Percentiles rank a stretch among this genome's conserved stretches.
These are phyloP conservation scores for Meyerozyma carpophila DNA, from an alignment of 1,139 yeast genomes.

Conservation along the genomic window DNA sequence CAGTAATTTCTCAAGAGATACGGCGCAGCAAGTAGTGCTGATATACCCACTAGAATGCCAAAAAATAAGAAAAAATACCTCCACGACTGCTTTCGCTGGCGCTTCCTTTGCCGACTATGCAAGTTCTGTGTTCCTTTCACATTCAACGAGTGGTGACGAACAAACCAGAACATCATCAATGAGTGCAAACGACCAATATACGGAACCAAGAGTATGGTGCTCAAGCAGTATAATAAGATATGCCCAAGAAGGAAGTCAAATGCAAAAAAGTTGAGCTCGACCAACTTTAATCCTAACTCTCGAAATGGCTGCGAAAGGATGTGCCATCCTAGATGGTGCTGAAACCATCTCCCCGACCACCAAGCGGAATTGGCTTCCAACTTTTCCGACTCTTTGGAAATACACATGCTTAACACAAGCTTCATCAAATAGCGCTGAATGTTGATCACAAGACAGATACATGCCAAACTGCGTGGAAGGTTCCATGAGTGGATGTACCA, in stretches of 20 bases:
- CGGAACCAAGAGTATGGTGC: slow-evolving; percentile 65
- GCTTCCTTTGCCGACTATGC: neutral
- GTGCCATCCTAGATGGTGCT: slow-evolving; percentile 54
- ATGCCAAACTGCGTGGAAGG: slow-evolving; percentile 50
- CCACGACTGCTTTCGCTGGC: neutral
- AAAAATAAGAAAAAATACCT: slow-evolving; percentile 7
- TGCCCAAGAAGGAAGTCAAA: slow-evolving; percentile 72
- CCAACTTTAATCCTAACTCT: slow-evolving; percentile 61
- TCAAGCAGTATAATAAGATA: slow-evolving; percentile 49
- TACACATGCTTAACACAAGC: slow-evolving; percentile 34
- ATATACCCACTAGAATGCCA: slow-evolving; percentile 19
- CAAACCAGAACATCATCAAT: slow-evolving; percentile 33
- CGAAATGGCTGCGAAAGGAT: slow-evolving; percentile 61
- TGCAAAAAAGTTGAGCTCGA: slow-evolving; percentile 66
- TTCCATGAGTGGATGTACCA: slow-evolving; percentile 64
- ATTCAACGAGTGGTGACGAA: slow-evolving; percentile 17
- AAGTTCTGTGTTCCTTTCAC: slow-evolving; percentile 10
- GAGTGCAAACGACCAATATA: slow-evolving; percentile 42
- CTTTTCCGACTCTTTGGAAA: slow-evolving; percentile 52
- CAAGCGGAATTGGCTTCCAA: slow-evolving; percentile 61
- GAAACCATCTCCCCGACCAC: slow-evolving; percentile 85
- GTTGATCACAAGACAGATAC: slow-evolving; percentile 50
- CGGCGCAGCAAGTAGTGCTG: slow-evolving; percentile 10
- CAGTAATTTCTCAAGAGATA: neutral
- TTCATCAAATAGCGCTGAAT: slow-evolving; percentile 49